Evolutionary conservation across 2,329 filamentous ascomycete genomes (phyloP).

Genomic region (Stagonosporopsis tanaceti): DNA sequence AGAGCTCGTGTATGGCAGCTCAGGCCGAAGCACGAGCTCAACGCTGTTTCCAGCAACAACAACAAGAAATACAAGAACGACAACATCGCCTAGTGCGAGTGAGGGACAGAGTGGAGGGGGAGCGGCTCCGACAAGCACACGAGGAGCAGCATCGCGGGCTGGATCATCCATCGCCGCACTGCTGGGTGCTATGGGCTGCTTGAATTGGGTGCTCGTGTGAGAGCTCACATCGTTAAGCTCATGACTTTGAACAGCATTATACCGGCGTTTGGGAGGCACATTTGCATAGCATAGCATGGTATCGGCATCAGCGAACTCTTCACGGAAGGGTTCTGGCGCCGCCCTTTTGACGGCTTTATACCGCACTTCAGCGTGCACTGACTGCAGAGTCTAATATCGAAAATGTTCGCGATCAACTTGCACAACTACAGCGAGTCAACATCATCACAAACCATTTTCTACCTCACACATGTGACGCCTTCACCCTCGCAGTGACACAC

Average conservation of each 20-base stretch:
- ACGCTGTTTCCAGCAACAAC: slow-evolving; percentile 52
- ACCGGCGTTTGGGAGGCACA: neutral
- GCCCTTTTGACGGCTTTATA: too few species aligned
- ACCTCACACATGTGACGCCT: neutral
- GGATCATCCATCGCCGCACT: neutral
- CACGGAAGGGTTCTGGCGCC: neutral
- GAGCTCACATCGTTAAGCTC: neutral
- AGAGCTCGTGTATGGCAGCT: slow-evolving; percentile 51
- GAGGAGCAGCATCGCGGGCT: neutral
- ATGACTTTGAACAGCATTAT: neutral
- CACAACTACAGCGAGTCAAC: neutral
- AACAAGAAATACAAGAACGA: slow-evolving; percentile 23
- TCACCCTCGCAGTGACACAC: neutral
- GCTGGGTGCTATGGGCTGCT: neutral
- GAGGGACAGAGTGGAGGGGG: slow-evolving; percentile 23
- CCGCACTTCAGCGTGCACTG: neutral
- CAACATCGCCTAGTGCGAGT: slow-evolving; percentile 21
- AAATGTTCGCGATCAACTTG: neutral
- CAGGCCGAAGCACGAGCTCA: slow-evolving; percentile 41
- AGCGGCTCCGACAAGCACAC: slow-evolving; percentile 4
- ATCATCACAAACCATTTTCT: neutral
- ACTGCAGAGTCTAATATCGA: neutral
- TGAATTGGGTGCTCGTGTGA: slow-evolving; percentile 2
- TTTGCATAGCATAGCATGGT: neutral
- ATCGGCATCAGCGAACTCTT: neutral